Base-by-base conservation (phyloP, 306 rosid species). In the Hippophae gyantsensis region DNA sequence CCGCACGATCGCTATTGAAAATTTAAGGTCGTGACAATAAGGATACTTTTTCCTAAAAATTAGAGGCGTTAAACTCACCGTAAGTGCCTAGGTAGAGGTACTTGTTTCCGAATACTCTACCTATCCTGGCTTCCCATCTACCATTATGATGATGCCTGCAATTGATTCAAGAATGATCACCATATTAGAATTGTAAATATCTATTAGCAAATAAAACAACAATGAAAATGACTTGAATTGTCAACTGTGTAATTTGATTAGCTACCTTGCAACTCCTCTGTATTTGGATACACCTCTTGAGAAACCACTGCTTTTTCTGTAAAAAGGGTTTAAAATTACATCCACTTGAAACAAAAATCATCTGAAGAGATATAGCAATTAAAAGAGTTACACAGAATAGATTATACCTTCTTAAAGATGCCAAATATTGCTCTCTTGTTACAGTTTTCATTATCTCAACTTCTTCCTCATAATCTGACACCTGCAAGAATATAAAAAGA, bases 111-210 rank as follows among this genome's bases (percentile, higher is more conserved):
- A 71, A 79, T 42, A 75, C 80, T 43, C 78, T 75, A 14, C 84
- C 84, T 45, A 65, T 75, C 54, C 84, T 74, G 46, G 84, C 80
- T 72, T 79, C 84, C 84, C 84, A 79, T 72, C 80, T 74, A 63
- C 84, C 70, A 64, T 79, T 74, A 67, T 71, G 80, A 79, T 79
- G 80, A 46, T 74, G 78, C 64, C 79, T 78, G 57, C 23, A 18
- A 18, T 18, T 18, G 23, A 18, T 18, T 18, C 23, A 18, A 18
- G 23, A 18, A 18, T 18, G 23, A 18, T 18, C 23, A 18, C 23
- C 23, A 18, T 18, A 18, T 18, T 57, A 2, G 56, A 43, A 8
- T 40, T 13, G 9, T 40, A 18, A 18, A 18, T 18, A 32, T 27
- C 57, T 13, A 9, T 45, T 42, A 60, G 27, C 26, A 54, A n/a